phyloP scores from a whole-genome alignment of 352 stramenopile species.

The Blastocystis sp. region DNA sequence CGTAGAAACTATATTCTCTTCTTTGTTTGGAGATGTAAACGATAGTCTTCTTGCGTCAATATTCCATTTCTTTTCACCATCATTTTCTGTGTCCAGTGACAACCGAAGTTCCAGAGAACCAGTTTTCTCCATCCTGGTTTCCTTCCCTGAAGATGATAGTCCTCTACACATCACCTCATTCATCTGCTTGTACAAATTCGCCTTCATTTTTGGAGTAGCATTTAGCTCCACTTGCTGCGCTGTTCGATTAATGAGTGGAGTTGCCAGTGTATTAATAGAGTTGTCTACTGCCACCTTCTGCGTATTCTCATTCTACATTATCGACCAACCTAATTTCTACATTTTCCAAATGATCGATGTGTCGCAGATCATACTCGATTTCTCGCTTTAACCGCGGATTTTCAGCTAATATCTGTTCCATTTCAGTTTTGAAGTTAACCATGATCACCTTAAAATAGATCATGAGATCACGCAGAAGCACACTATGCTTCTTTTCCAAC shows the following conservation, averaged over 20 bases:
- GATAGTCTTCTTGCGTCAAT: constrained; percentile 43
- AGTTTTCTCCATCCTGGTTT: not conserved
- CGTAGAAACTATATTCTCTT: not conserved
- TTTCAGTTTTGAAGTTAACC: constrained; percentile 55
- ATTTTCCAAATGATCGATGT: not conserved
- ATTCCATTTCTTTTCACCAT: constrained; percentile 16
- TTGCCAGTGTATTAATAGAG: constrained; percentile 10
- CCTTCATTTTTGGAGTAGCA: constrained; percentile 2
- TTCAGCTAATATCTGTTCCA: constrained; percentile 25
- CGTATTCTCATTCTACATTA: not conserved
- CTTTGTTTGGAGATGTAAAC: not conserved
- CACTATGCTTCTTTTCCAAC: constrained; percentile 6
- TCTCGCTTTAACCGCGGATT: constrained; percentile 35
- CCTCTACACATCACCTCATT: not conserved
- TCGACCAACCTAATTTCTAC: not conserved
- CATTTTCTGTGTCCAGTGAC: constrained; percentile 4
- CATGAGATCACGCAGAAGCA: constrained; percentile 53
- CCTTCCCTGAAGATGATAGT: not conserved
- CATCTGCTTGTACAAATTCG: not conserved
- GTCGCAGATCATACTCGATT: constrained; percentile 52
- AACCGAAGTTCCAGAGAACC: constrained; percentile 13
- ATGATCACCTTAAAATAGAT: constrained; percentile 58
- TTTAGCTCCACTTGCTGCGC: not conserved
- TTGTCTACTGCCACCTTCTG: not conserved
- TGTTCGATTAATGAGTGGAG: not conserved